Evolutionary conservation across 163 green algal genomes (phyloP), one percentile per base, ranked within the genome.

Genomic region (Chlorella variabilis): DNA sequence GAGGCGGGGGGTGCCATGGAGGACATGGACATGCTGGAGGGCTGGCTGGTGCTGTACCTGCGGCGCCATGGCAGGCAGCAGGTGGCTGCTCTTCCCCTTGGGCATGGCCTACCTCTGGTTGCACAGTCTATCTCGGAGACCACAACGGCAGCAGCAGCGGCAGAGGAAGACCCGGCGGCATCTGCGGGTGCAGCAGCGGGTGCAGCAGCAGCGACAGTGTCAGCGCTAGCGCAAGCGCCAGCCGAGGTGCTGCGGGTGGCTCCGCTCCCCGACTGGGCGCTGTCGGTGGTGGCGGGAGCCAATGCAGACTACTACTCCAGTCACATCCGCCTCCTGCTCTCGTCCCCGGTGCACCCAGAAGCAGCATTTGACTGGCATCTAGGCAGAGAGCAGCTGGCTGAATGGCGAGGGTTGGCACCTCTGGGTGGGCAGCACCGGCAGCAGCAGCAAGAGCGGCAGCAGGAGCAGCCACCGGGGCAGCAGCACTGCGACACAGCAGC

Each of bases 1-100:
- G 39, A n/a, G 3, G 59, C 5, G 4, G 87, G 38, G 0, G 58
- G 83, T 13, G 83, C 83, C 0, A 63, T 93, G 0, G 88, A 84
- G 17, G 92, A 96, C 75, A 84, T 96, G 83, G 91, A 95, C 65
- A 70, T 94, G 54, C 93, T 93, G 65, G 4, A 36, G 3, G 29
- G 42, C 21, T 68, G 31, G 38, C 27, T 87, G 15, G 86, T 91
- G 67, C 77, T 93, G 75, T 88, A 90, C 36, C 78, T 90, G 67
- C 75, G 85, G 4, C 33, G 59, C n/a, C 5, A 45, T 20, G 82
- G 70, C 8, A 76, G 71, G 21, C 84, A 85, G 29, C 56, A 34
- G 21, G 79, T 91, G 27, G 73, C 73, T 15, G 39, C 89, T 45
- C 56, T 90, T 39, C 70, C 62, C 0, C 56, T 86, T 9, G 33